These are phyloP conservation scores for Domatiomyces globalis DNA, from an alignment of 2,329 filamentous ascomycete genomes.

Conservation along the genomic window DNA sequence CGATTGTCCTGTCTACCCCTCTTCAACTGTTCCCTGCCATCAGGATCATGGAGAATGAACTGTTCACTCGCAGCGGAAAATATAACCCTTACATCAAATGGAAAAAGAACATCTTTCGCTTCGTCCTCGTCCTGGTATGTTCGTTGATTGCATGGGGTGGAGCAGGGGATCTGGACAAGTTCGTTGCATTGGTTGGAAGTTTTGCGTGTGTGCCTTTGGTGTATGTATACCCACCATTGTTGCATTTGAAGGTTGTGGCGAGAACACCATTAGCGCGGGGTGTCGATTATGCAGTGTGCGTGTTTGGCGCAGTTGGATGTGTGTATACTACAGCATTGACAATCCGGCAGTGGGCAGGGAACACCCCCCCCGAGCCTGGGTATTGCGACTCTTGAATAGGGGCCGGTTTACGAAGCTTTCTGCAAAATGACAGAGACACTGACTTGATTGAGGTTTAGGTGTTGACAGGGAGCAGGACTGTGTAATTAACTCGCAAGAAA, in stretches of 20 bases:
- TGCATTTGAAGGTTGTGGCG: slow-evolving; percentile 74
- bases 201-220: slow-evolving; percentile 96
- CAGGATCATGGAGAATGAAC: slow-evolving; percentile 83
- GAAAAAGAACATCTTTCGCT: slow-evolving; percentile 97
- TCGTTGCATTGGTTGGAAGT: slow-evolving; percentile 87
- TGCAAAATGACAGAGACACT: background rate
- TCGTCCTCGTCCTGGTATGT: slow-evolving; percentile 78
- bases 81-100: slow-evolving; percentile 98
- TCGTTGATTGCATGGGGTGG: slow-evolving; percentile 82
- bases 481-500: background rate
- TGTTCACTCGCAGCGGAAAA: slow-evolving; percentile 89
- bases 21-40: slow-evolving; percentile 97
- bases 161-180: slow-evolving; percentile 88
- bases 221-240: slow-evolving; percentile 93
- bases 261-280: slow-evolving; percentile 51
- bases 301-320: slow-evolving; percentile 79
- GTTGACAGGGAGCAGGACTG: background rate
- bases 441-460: background rate
- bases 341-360: slow-evolving; percentile 67
- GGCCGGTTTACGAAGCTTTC: background rate
- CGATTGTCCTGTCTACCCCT: slow-evolving; percentile 90
- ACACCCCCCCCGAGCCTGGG: slow-evolving; percentile 41
- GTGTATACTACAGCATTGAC: slow-evolving; percentile 81
- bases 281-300: slow-evolving; percentile 60
- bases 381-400: slow-evolving; percentile 42